A percentile compares a stretch with the other conserved stretches of the same genome.
Evolutionary conservation across 495 filamentous ascomycete genomes (phyloP).

Genomic region (Hypoxylon intermedium): DNA sequence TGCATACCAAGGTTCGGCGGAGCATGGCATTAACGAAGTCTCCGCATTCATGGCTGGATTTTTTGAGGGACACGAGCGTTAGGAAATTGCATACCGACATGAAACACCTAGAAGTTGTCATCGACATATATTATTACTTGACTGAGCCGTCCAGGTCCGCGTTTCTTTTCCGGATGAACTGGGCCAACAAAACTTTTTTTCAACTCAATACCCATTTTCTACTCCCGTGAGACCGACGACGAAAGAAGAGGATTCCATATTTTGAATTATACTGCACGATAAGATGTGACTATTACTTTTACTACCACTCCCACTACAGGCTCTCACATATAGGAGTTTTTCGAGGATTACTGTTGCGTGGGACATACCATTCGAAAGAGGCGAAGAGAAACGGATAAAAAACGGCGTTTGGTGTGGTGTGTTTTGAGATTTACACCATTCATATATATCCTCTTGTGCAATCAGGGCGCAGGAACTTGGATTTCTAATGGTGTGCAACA

Average conservation of each 20-base stretch:
- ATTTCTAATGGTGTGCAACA: not conserved
- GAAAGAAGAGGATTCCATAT: slow-evolving; percentile 1
- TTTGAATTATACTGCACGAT: slow-evolving; percentile 7
- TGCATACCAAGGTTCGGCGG: slow-evolving; percentile 28
- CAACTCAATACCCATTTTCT: slow-evolving; percentile 26
- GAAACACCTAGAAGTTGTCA: slow-evolving; percentile 15
- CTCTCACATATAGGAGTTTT: slow-evolving; percentile 25
- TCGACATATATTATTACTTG: not conserved
- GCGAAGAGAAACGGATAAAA: not conserved
- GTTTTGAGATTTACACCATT: not conserved
- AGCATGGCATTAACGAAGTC: slow-evolving; percentile 36
- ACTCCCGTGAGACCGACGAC: slow-evolving; percentile 1
- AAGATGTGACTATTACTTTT: slow-evolving; percentile 9
- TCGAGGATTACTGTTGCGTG: slow-evolving; percentile 6
- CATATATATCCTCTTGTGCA: not conserved
- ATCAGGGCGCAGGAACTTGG: not conserved
- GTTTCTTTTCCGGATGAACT: not conserved
- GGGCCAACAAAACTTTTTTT: slow-evolving; percentile 14
- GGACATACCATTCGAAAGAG: not conserved
- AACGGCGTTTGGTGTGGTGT: slow-evolving; percentile 17
- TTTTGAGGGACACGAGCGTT: slow-evolving; percentile 25
- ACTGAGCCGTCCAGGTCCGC: not conserved
- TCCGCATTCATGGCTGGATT: slow-evolving; percentile 26
- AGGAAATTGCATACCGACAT: slow-evolving; percentile 36
- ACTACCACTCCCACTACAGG: slow-evolving; percentile 4